These are phyloP conservation scores for Berberis thunbergii DNA, from an alignment of 164 flowering plant genomes.

Conservation along the genomic window DNA sequence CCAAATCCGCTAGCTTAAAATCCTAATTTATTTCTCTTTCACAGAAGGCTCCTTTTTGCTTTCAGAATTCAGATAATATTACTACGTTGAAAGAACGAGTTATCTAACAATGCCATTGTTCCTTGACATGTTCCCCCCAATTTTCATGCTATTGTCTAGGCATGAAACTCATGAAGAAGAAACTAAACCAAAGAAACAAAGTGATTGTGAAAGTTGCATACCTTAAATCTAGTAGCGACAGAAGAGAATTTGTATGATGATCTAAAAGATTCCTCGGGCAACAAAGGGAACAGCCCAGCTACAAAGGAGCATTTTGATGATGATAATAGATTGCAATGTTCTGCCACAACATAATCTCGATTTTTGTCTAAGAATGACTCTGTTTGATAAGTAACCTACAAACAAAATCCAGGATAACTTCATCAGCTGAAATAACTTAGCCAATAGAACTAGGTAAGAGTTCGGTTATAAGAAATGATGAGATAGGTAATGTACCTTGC, in stretches of 20 bases:
- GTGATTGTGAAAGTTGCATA: constrained; percentile 10
- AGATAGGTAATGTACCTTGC: constrained; percentile 54
- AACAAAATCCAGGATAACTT: not conserved
- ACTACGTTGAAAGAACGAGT: too few species aligned
- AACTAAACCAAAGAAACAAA: too few species aligned
- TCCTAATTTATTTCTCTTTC: too few species aligned
- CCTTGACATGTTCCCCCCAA: too few species aligned
- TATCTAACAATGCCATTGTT: too few species aligned
- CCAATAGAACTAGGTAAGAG: not conserved
- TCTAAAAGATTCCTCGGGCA: constrained; percentile 73
- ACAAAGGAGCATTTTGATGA: constrained; percentile 80
- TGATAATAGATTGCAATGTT: constrained; percentile 79
- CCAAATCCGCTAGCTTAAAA: too few species aligned
- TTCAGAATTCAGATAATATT: too few species aligned
- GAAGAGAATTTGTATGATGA: constrained; percentile 98
- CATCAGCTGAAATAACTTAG: not conserved
- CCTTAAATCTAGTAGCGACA: constrained; percentile 92
- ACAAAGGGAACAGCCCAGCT: constrained; percentile 71
- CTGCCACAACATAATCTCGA: constrained; percentile 89
- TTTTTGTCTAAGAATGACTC: constrained; percentile 86
- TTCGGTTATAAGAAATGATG: not conserved
- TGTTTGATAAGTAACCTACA: constrained; percentile 89
- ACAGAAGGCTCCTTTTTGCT: too few species aligned
- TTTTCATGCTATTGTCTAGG: too few species aligned
- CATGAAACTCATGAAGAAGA: too few species aligned